Base-by-base conservation (phyloP, 106 monocot species). In the Acorus calamus region DNA sequence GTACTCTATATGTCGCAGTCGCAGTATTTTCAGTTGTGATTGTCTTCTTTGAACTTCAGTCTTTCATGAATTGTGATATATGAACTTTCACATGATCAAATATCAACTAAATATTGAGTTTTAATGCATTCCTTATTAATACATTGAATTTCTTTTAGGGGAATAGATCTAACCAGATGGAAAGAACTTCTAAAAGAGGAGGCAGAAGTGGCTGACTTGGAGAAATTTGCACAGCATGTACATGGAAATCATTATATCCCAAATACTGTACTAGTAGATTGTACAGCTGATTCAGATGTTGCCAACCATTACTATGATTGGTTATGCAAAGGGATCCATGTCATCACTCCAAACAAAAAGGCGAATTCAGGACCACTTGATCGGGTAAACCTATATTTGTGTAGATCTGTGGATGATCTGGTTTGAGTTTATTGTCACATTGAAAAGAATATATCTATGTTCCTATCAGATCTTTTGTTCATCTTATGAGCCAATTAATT, bases 361-460 rank as follows among this genome's bases (percentile, higher is more conserved):
- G 96, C 96, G 12, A 98, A 92, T 68, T 98, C 96, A 60, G 96
- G 96, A 48, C 96, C 96, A 58, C 96, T 98, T 79, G 90, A 85
- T 50, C 63, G 74, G 74, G 96, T 98, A 88, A 76, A 7, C 50
- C 42, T 66, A 10, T 72, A 6, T 45, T 73, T n/a, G 2, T 14
- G 6, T 8, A 42, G 6, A 5, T 5, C 5, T 49, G 2, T 9
- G 28, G 28, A 28, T 28, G 28, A 50, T 43, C 41, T 52, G 14
- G 55, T 49, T 14, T 57, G 8, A 2, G 49, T 47, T 50, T 50
- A 4, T 47, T 60, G 4, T 62, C 10, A 42, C 10, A 42, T 7
- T 2, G 50, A 45, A 61, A 2, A 61, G 46, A 53, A 12, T 50
- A 11, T 58, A 28, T 11, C 5, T 4, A 46, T 41, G 49, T 13